Evolutionary conservation across 768 basidiomycete genomes (phyloP).

Genomic region (Asterophora lycoperdoides): DNA sequence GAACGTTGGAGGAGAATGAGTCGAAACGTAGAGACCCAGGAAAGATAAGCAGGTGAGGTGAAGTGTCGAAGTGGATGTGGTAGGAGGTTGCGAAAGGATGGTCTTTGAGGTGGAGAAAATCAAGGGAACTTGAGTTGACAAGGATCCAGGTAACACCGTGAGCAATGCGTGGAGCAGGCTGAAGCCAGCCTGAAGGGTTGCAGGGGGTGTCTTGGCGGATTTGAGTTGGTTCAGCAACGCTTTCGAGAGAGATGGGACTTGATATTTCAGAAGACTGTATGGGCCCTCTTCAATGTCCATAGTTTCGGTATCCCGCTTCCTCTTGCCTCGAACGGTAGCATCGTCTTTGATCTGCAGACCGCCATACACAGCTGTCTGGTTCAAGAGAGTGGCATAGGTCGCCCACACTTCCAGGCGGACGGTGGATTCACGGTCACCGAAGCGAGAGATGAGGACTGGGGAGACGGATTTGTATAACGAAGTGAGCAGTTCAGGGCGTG

Average conservation of each 20-base stretch:
- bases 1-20: slow-evolving; percentile 61
- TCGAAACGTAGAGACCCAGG: slow-evolving; percentile 75
- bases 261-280: slow-evolving; percentile 62
- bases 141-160: slow-evolving; percentile 76
- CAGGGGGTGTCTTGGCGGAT: slow-evolving; percentile 68
- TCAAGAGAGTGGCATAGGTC: slow-evolving; percentile 76
- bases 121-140: slow-evolving; percentile 62
- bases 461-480: slow-evolving; percentile 82
- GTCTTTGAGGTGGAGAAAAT: slow-evolving; percentile 63
- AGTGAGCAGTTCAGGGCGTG: slow-evolving; percentile 82
- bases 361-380: slow-evolving; percentile 80
- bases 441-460: slow-evolving; percentile 84
- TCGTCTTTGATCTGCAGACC: slow-evolving; percentile 53
- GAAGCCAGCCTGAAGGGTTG: slow-evolving; percentile 85
- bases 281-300: slow-evolving; percentile 77
- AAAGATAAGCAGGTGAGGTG: slow-evolving; percentile 85
- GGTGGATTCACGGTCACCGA: slow-evolving; percentile 92
- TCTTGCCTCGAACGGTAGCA: slow-evolving; percentile 53
- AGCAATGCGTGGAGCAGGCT: slow-evolving; percentile 71
- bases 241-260: slow-evolving; percentile 77
- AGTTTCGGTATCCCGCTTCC: slow-evolving; percentile 73
- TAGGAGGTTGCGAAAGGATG: slow-evolving; percentile 62
- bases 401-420: slow-evolving; percentile 91
- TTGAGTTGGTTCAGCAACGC: slow-evolving; percentile 83
- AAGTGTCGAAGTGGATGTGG: slow-evolving; percentile 75